These are phyloP conservation scores for Cymbopogon flexuosus DNA, from an alignment of 202 grass and related monocot genomes.

Conservation along the genomic window DNA sequence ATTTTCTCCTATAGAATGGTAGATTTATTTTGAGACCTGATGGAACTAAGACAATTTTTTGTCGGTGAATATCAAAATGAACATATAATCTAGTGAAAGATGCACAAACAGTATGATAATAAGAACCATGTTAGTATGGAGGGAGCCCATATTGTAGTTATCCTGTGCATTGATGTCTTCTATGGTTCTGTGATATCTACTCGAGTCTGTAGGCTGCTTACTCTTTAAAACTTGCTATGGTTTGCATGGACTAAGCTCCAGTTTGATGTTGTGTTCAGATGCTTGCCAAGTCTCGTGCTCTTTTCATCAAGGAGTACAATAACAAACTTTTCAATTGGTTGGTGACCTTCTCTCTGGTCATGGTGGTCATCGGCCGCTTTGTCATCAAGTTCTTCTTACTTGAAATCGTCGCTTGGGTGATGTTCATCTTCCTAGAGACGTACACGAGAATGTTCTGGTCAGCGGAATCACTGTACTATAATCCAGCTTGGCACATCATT, in stretches of 20 bases:
- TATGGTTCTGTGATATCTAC: background rate
- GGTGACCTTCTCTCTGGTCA: slow-evolving; percentile 79
- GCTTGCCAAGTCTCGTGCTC: slow-evolving; percentile 69
- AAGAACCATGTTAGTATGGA: background rate
- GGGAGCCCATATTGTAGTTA: background rate
- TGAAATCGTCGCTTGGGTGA: slow-evolving; percentile 85
- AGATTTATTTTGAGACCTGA: background rate
- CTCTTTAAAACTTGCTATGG: background rate
- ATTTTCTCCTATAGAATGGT: background rate
- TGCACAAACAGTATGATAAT: background rate
- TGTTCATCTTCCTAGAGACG: slow-evolving; percentile 97
- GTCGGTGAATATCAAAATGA: background rate
- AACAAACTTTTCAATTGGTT: slow-evolving; percentile 95
- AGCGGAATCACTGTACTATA: slow-evolving; percentile 79
- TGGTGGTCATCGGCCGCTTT: slow-evolving; percentile 87
- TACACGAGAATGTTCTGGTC: slow-evolving; percentile 99
- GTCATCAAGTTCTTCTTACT: slow-evolving; percentile 93
- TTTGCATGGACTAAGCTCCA: slow-evolving; percentile 4
- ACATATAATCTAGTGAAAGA: background rate
- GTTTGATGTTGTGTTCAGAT: slow-evolving; percentile 52
- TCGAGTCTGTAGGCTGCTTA: background rate
- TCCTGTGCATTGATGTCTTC: background rate
- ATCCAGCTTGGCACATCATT: slow-evolving; percentile 92
- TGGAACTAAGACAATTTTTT: background rate
- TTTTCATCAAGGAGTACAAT: slow-evolving; percentile 99